A percentile compares a stretch with the other conserved stretches of the same genome.
Evolutionary conservation across 1,284 basidiomycete species (phyloP).

Genomic region (Austroboletus niveus): DNA sequence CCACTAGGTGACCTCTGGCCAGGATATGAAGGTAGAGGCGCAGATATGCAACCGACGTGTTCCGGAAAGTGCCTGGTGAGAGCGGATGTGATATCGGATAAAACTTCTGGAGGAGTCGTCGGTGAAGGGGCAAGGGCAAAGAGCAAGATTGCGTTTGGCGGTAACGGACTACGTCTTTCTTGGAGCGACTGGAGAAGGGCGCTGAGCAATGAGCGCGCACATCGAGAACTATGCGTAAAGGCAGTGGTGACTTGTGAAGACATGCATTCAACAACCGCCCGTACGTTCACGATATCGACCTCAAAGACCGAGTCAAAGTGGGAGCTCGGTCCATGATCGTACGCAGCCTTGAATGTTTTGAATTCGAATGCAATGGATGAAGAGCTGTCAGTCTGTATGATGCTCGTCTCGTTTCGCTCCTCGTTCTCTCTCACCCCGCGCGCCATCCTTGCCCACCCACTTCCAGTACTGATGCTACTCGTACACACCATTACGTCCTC

Average conservation of each 20-base stretch:
- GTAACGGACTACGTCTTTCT: neutral
- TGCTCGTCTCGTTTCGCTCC: too few relatives aligned
- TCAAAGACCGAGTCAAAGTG: too few relatives aligned
- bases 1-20: slow-evolving; percentile 7
- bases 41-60: slow-evolving; percentile 61
- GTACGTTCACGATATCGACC: too few relatives aligned
- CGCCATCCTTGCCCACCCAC: too few relatives aligned
- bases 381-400: too few relatives aligned
- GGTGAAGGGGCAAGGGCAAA: slow-evolving; percentile 49
- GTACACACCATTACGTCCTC: too few relatives aligned
- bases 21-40: slow-evolving; percentile 36
- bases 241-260: slow-evolving; percentile 11
- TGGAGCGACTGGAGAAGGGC: slow-evolving; percentile 11
- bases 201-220: slow-evolving; percentile 18
- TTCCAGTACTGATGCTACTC: too few relatives aligned
- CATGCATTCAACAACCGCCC: slow-evolving; percentile 7
- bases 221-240: slow-evolving; percentile 17
- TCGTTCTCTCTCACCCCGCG: too few relatives aligned
- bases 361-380: too few relatives aligned
- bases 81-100: slow-evolving; percentile 45
- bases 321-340: too few relatives aligned
- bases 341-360: too few relatives aligned
- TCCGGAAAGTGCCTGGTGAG: slow-evolving; percentile 42
- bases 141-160: slow-evolving; percentile 33
- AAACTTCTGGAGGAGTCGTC: slow-evolving; percentile 30